Conservation (phyloP, 352 stramenopile species). For the Globisporangium perplexum region DNA sequence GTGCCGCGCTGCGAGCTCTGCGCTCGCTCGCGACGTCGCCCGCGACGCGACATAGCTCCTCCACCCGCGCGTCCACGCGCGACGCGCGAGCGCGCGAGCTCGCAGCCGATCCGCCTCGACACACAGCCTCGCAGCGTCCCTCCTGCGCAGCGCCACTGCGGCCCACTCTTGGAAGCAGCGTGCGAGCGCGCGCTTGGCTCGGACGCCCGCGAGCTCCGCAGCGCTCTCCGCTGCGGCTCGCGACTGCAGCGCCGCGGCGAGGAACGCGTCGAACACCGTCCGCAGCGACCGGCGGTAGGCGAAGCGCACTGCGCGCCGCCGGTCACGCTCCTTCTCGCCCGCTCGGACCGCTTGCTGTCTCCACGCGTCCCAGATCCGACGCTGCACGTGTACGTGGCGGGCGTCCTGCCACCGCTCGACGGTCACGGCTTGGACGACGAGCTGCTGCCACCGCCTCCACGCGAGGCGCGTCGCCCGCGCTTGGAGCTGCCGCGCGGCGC, state of each 20-base stretch:
- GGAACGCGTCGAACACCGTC: slow-evolving; percentile 2
- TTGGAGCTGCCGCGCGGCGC: neutral
- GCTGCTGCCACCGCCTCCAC: slow-evolving; percentile 7
- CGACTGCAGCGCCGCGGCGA: neutral
- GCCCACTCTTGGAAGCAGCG: slow-evolving; percentile 3
- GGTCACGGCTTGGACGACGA: neutral
- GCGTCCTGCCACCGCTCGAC: neutral
- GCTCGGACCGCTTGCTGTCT: neutral
- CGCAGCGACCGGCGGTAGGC: slow-evolving; percentile 5
- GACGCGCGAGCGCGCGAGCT: neutral
- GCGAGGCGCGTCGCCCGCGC: neutral
- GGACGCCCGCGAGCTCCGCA: neutral
- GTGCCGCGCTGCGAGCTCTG: neutral
- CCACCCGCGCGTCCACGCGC: slow-evolving; percentile 6
- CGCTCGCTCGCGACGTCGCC: neutral
- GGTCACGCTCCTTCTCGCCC: slow-evolving; percentile 5
- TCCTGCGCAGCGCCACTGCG: neutral
- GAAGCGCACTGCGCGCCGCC: slow-evolving; percentile 11
- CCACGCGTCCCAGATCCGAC: slow-evolving; percentile 6
- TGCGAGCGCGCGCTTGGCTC: neutral
- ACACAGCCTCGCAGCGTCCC: neutral
- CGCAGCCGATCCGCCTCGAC: neutral
- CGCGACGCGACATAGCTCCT: neutral
- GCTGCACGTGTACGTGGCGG: neutral
- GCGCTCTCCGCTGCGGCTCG: neutral